phyloP scores from a whole-genome alignment of 2,329 filamentous ascomycete species.

The Aspergillus udagawae region DNA sequence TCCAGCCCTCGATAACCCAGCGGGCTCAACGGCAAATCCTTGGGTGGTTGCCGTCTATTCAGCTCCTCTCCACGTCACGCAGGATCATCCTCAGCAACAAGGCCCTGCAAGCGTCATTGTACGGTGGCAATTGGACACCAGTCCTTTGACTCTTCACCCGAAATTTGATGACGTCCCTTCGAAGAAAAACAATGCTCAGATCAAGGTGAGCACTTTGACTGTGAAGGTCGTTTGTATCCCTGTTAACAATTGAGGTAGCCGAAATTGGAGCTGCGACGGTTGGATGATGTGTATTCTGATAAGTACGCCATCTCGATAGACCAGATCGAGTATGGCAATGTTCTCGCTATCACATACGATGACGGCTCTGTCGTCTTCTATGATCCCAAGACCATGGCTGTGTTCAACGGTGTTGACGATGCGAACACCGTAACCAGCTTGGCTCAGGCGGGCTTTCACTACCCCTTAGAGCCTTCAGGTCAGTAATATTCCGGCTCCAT shows the following conservation, averaged over 20 bases:
- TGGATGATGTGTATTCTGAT: slow-evolving; percentile 64
- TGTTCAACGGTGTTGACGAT: slow-evolving; percentile 62
- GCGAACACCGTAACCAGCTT: slow-evolving; percentile 64
- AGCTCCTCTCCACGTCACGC: slow-evolving; percentile 49
- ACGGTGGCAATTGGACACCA: slow-evolving; percentile 72
- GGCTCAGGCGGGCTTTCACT: slow-evolving; percentile 73
- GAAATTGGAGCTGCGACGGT: slow-evolving; percentile 55
- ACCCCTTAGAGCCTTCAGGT: slow-evolving; percentile 63
- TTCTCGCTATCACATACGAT: slow-evolving; percentile 68
- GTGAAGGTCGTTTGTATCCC: slow-evolving; percentile 2
- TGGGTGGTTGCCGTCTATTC: slow-evolving; percentile 72
- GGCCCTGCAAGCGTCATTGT: slow-evolving; percentile 71
- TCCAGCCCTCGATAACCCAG: slow-evolving; percentile 54
- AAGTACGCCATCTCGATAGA: slow-evolving; percentile 69
- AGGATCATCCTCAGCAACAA: slow-evolving; percentile 55
- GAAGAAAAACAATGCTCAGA: slow-evolving; percentile 54
- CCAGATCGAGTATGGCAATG: slow-evolving; percentile 65
- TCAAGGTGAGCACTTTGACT: slow-evolving; percentile 25
- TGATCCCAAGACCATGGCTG: slow-evolving; percentile 68
- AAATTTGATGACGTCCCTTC: slow-evolving; percentile 73
- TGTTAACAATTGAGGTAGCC: slow-evolving; percentile 30
- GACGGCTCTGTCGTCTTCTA: slow-evolving; percentile 80
- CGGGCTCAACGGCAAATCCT: slow-evolving; percentile 54
- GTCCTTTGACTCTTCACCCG: slow-evolving; percentile 63
- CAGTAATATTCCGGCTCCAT: neutral